These are phyloP conservation scores for Apiospora arundinis DNA, from an alignment of 2,329 filamentous ascomycete genomes.

Conservation along the genomic window DNA sequence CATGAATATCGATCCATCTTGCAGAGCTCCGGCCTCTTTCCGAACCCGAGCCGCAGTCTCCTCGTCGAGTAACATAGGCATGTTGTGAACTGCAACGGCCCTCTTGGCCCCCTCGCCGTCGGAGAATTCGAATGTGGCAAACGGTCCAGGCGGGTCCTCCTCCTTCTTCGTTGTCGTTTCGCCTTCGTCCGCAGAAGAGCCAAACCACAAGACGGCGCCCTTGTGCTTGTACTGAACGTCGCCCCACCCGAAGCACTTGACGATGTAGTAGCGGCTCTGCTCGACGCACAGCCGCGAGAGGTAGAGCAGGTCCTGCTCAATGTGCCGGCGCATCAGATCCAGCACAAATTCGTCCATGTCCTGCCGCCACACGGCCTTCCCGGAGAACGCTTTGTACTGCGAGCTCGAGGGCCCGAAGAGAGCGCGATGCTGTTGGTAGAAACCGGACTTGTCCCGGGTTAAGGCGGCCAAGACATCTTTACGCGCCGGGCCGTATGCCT, in stretches of 20 bases:
- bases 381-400: slow-evolving; percentile 24
- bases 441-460: slow-evolving; percentile 22
- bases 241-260: slow-evolving; percentile 52
- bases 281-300: slow-evolving; percentile 41
- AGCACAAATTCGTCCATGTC: slow-evolving; percentile 65
- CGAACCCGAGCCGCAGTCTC: slow-evolving; percentile 50
- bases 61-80: slow-evolving; percentile 56
- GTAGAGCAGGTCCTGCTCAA: slow-evolving; percentile 53
- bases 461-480: slow-evolving; percentile 41
- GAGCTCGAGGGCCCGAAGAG: slow-evolving; percentile 28
- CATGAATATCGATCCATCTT: slow-evolving; percentile 49
- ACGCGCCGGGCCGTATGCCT: slow-evolving; percentile 41
- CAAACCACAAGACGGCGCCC: slow-evolving; percentile 55
- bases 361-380: slow-evolving; percentile 50
- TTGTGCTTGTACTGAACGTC: slow-evolving; percentile 46
- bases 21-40: slow-evolving; percentile 41
- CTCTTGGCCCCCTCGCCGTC: slow-evolving; percentile 40
- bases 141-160: slow-evolving; percentile 41
- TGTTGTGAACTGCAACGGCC: slow-evolving; percentile 59
- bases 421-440: slow-evolving; percentile 24
- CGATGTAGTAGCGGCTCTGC: slow-evolving; percentile 45
- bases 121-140: slow-evolving; percentile 52
- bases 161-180: background rate
- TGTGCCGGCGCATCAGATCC: slow-evolving; percentile 53
- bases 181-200: background rate